Evolutionary conservation across 2,329 filamentous ascomycete species (phyloP).

Genomic region (Mariannaea elegans): DNA sequence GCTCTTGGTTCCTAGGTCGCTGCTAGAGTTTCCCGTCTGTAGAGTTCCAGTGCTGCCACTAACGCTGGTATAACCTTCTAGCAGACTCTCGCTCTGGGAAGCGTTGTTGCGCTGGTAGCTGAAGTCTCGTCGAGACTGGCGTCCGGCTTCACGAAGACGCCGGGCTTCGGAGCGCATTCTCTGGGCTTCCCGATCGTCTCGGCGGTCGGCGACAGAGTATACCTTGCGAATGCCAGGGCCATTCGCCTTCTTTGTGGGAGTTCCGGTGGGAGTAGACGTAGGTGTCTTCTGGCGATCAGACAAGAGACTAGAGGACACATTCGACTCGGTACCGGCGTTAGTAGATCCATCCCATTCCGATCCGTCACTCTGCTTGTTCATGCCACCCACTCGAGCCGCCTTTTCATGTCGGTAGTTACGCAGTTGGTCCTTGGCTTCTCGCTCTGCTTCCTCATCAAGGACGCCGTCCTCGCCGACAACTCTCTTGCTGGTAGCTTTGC

Average conservation of each 20-base stretch:
- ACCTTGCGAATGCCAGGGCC: constrained; percentile 66
- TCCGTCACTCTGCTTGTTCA: constrained; percentile 85
- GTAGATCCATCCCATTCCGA: constrained; percentile 80
- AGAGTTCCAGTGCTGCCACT: constrained; percentile 41
- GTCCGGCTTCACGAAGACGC: constrained; percentile 63
- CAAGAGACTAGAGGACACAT: constrained; percentile 70
- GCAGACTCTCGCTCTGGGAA: constrained; percentile 42
- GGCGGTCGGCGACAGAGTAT: constrained; percentile 67
- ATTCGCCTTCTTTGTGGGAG: constrained; percentile 33
- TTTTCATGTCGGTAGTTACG: constrained; percentile 87
- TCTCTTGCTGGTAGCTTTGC: constrained; percentile 54
- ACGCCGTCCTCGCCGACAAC: constrained; percentile 66
- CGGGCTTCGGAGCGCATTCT: constrained; percentile 65
- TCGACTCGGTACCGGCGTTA: constrained; percentile 69
- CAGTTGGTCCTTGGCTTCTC: constrained; percentile 72
- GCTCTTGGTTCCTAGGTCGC: constrained; percentile 65
- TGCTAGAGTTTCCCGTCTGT: constrained; percentile 47
- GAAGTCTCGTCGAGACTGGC: constrained; percentile 58
- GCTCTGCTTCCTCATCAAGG: constrained; percentile 72
- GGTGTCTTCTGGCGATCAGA: constrained; percentile 65
- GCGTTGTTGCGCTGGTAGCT: constrained; percentile 57
- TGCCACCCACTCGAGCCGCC: constrained; percentile 84
- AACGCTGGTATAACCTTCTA: constrained; percentile 48
- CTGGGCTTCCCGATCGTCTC: constrained; percentile 60
- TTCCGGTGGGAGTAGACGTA: constrained; percentile 62